Conservation (phyloP, 139 green algal genomes). For the Nannochloris sp. region DNA sequence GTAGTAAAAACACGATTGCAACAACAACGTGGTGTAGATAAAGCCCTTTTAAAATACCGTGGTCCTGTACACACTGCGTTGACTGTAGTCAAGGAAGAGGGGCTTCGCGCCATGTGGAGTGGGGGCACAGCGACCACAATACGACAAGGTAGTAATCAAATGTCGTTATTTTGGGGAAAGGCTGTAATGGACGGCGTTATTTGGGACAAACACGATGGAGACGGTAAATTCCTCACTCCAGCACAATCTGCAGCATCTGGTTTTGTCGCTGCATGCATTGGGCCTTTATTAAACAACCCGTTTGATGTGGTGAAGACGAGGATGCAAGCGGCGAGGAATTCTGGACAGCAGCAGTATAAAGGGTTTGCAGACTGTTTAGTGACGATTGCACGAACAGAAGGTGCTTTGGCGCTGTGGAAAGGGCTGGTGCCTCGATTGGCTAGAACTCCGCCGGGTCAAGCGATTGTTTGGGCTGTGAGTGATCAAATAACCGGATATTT, state of each 20-base stretch:
- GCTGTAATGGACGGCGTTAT: constrained; percentile 64
- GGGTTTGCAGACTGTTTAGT: constrained; percentile 75
- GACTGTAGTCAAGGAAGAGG: constrained; percentile 80
- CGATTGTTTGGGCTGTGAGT: constrained; percentile 84
- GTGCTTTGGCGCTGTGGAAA: constrained; percentile 76
- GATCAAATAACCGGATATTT: constrained; percentile 58
- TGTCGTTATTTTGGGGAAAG: constrained; percentile 94
- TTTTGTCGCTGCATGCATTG: constrained; percentile 78
- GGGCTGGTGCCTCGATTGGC: constrained; percentile 86
- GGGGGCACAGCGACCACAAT: constrained; percentile 80
- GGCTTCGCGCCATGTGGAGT: constrained; percentile 76
- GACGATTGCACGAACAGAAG: constrained; percentile 75
- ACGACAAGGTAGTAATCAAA: constrained; percentile 95
- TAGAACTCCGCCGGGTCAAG: constrained; percentile 90
- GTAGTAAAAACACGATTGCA: constrained; percentile 93
- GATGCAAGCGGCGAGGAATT: constrained; percentile 21
- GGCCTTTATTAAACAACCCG: constrained; percentile 77
- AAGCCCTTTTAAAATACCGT: constrained; percentile 75
- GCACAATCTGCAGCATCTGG: constrained; percentile 77
- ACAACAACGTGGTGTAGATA: constrained; percentile 74
- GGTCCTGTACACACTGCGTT: constrained; percentile 76
- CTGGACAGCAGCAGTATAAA: constrained; percentile 56
- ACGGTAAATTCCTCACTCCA: constrained; percentile 62
- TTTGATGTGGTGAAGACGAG: constrained; percentile 89
- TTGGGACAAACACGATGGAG: constrained; percentile 78